Base-by-base conservation (phyloP, 352 stramenopile species). In the Pythium aristosporum region DNA sequence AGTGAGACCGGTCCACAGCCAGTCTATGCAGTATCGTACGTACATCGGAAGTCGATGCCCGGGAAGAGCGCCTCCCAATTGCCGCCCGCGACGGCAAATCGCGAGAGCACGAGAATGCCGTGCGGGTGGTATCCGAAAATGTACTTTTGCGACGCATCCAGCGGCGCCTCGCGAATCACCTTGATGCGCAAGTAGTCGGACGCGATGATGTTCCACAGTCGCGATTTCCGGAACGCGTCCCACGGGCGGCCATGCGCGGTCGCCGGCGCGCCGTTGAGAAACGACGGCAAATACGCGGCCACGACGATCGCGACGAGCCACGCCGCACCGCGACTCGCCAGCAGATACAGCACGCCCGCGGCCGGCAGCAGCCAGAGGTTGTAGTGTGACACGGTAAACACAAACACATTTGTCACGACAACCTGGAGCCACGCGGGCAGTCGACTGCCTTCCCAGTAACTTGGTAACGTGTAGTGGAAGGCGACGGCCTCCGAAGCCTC, bases 71-170 rank as follows among this genome's bases (percentile, higher is more conserved):
- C 72, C 57, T 90, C 83, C 80, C 82, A 92, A 61, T 76, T 86
- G 49, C 83, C 78, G 16, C 66, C 83, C 48, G 89, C 87, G 16
- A 71, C 81, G 9, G 83, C 74, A 37, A 92, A 61, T n/a, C 83
- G 80, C 36, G 83, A 92, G 23, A 92, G 61, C 15, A 92, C 73
- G 48, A 92, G 82, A 68, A 92, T 90, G 28, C 80, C 83, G 57
- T 92, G 83, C 21, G 83, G 83, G 56, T 92, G 81, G 61, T 77
- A 89, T 47, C 75, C 81, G 56, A 92, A 92, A 41, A 92, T 74
- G 69, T 87, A 90, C 65, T 84, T 85, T 71, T 90, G 87, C 41
- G 41, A 73, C 21, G 50, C 63, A 50, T 88, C 79, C 36, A 92
- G 72, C 46, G 72, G 72, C 37, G 82, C 42, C 65, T 92, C 80